Percentiles rank a stretch among this genome's conserved stretches.
Evolutionary conservation across 805 yeast genomes (phyloP).

Genomic region (Ogataea degrootiae): DNA sequence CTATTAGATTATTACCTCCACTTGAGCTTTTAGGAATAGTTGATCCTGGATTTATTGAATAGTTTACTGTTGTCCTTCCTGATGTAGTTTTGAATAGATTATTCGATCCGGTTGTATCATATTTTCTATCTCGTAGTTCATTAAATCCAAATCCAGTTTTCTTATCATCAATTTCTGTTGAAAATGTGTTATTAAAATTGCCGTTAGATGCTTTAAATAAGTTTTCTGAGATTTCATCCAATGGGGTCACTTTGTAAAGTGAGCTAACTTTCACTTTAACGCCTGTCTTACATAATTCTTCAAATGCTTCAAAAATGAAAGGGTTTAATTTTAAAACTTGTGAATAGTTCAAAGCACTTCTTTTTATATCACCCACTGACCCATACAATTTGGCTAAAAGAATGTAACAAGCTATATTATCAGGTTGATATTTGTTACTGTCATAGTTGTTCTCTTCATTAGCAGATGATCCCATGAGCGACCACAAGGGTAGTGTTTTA

Average conservation of each 20-base stretch:
- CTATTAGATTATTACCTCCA: constrained; percentile 3
- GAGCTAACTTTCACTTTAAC: constrained; percentile 60
- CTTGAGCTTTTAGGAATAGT: background rate
- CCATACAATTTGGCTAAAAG: constrained; percentile 66
- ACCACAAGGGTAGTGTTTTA: constrained; percentile 35
- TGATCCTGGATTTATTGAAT: background rate
- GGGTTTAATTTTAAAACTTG: constrained; percentile 73
- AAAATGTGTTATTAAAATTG: background rate
- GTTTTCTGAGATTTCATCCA: constrained; percentile 16
- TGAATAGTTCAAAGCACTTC: constrained; percentile 63
- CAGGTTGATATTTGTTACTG: constrained; percentile 42
- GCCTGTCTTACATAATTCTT: constrained; percentile 67
- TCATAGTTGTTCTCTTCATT: constrained; percentile 1
- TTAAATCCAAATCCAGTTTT: constrained; percentile 14
- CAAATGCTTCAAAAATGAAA: constrained; percentile 81
- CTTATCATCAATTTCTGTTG: constrained; percentile 6
- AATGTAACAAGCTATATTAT: constrained; percentile 61
- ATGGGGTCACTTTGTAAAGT: constrained; percentile 36
- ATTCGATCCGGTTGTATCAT: constrained; percentile 1
- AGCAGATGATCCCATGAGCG: constrained; percentile 3
- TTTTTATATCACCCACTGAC: constrained; percentile 53
- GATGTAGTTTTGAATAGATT: constrained; percentile 4
- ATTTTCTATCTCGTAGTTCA: background rate
- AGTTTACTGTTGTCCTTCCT: background rate
- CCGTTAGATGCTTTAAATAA: constrained; percentile 9